Evolutionary conservation across 2,329 filamentous ascomycete genomes (phyloP).

Genomic region (Aureobasidium sp.): DNA sequence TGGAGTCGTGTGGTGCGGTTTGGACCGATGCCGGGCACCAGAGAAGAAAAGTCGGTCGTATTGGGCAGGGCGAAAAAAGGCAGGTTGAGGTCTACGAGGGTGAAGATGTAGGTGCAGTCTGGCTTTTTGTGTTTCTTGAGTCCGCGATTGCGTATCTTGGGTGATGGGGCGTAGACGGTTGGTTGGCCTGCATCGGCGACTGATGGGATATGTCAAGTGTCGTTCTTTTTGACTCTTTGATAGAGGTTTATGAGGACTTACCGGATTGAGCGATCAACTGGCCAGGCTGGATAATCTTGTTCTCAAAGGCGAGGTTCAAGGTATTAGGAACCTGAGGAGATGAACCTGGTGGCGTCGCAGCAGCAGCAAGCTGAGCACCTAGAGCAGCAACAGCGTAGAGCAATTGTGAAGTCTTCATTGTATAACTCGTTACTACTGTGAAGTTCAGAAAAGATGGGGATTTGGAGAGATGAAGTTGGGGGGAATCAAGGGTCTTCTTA

Average conservation of each 20-base stretch:
- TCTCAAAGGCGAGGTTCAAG: neutral
- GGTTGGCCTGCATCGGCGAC: slow-evolving; percentile 12
- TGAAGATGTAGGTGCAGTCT: slow-evolving; percentile 21
- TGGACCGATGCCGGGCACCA: slow-evolving; percentile 22
- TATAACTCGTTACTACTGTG: too few species aligned
- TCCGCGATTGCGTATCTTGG: neutral
- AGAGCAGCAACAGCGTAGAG: neutral
- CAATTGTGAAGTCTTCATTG: slow-evolving; percentile 4
- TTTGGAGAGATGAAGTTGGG: too few species aligned
- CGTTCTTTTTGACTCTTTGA: neutral
- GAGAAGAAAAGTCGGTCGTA: slow-evolving; percentile 17
- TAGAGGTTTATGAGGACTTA: neutral
- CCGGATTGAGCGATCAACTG: neutral
- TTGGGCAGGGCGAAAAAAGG: slow-evolving; percentile 18
- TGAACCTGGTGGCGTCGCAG: slow-evolving; percentile 3
- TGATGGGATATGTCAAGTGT: neutral
- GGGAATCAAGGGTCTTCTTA: too few species aligned
- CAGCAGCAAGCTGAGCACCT: neutral
- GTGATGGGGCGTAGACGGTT: neutral
- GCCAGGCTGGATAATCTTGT: neutral
- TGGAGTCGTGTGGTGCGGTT: slow-evolving; percentile 28
- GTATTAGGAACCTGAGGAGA: neutral
- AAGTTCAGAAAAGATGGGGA: too few species aligned
- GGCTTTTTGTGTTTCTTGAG: neutral
- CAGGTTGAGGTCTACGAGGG: slow-evolving; percentile 25